Conservation (phyloP, 257 asterid species). For the Mentha longifolia region DNA sequence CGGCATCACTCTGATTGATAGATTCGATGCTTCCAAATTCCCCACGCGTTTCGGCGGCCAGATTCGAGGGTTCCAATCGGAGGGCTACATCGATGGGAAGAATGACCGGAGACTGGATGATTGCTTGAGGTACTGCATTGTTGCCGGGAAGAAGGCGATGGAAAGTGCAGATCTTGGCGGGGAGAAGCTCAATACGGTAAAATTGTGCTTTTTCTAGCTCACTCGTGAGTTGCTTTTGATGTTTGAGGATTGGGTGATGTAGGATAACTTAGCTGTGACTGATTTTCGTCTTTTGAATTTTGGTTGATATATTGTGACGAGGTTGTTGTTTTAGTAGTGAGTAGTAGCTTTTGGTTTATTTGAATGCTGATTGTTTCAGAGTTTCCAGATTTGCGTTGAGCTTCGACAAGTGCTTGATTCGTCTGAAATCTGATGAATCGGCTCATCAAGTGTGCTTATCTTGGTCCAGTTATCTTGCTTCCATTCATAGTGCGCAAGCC, state of each 20-base stretch:
- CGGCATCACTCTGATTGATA: conserved; percentile 52
- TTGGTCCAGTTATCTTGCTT: not conserved
- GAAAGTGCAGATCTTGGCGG: conserved; percentile 60
- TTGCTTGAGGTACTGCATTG: conserved; percentile 59
- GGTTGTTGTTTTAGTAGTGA: conserved; percentile 1
- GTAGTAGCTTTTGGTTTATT: conserved; percentile 15
- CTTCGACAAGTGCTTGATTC: not conserved
- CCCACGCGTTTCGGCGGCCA: conserved; percentile 67
- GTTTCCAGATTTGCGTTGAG: not conserved
- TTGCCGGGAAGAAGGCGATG: conserved; percentile 60
- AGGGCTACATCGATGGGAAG: conserved; percentile 60
- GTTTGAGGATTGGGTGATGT: not conserved
- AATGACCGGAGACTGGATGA: conserved; percentile 61
- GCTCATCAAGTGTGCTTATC: not conserved
- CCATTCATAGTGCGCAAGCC: not conserved
- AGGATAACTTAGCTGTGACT: not conserved
- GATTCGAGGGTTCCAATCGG: conserved; percentile 57
- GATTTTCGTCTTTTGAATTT: conserved; percentile 13
- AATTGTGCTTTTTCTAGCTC: conserved; percentile 18
- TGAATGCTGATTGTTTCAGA: conserved; percentile 3
- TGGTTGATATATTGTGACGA: conserved; percentile 15
- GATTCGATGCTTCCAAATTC: conserved; percentile 58
- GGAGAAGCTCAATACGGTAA: conserved; percentile 48
- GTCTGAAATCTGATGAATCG: not conserved
- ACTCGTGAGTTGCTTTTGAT: conserved; percentile 12